Evolutionary conservation across 2,329 filamentous ascomycete genomes (phyloP), one percentile per base, ranked within the genome.

Genomic region (Trichoderma afroharzianum): DNA sequence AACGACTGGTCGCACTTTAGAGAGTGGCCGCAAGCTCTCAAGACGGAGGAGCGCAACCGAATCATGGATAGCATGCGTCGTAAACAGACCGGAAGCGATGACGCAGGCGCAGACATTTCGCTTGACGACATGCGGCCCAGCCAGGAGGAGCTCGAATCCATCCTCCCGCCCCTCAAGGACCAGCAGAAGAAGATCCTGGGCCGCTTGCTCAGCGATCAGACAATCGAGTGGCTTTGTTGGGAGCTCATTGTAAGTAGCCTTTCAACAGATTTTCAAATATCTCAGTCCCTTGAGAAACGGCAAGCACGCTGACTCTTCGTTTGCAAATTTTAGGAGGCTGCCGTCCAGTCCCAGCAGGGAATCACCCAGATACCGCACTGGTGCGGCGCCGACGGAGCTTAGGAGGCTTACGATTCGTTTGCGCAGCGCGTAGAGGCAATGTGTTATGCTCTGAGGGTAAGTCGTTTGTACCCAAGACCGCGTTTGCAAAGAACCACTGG

Each of bases 361-460:
- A 63, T 71, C 21, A 74, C 75, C 5, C 74, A 74, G 43, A 70
- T 76, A 67, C 72, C 75, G 59, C 70, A 68, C 63, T 79, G 77
- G 77, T 78, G 76, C 70, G 75, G 72, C 70, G 74, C 76, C 63
- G 77, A 79, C 57, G 77, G 77, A 63, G 74, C 74, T 28, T 79
- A 77, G 78, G 78, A 79, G 74, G 74, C 76, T 70, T 78, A 77
- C 70, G 43, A 59, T 53, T 73, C 75, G 50, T 75, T 79, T 61
- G 66, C 62, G 67, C 72, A 68, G 15, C 76, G 78, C 21, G 70
- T 79, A 24, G 74, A 74, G n/a, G 73, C 75, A 28, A 76, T 79
- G 12, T 76, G 76, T 71, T 74, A 74, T 43, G 72, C 73, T 33
- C 62, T 77, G 21, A 72, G 67, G 72, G 75, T 74, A 21, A 73